phyloP scores from a whole-genome alignment of 495 filamentous ascomycete species.

The Xylaria scruposa region DNA sequence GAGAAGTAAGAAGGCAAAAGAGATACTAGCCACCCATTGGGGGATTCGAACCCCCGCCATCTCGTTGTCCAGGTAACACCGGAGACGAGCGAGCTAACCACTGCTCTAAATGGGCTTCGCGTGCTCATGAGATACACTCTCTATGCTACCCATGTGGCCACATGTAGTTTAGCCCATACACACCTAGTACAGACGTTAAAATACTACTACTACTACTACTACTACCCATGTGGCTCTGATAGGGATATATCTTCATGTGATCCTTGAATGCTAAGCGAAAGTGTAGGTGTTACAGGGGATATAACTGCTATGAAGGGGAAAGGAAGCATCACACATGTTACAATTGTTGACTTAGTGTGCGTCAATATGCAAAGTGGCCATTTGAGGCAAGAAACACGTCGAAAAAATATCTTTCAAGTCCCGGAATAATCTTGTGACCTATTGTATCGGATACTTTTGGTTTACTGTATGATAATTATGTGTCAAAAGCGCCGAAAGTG shows the following conservation, averaged over 20 bases:
- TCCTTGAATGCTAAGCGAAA: neutral
- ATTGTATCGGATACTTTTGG: too few relatives aligned
- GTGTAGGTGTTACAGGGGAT: neutral
- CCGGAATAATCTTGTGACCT: neutral
- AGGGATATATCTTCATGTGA: neutral
- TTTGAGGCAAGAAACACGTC: neutral
- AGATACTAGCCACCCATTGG: conserved; percentile 21
- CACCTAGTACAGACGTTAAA: too few relatives aligned
- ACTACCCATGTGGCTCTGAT: neutral
- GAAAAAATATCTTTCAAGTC: neutral
- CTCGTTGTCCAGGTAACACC: conserved; percentile 26
- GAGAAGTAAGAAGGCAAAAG: neutral
- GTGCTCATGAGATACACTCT: neutral
- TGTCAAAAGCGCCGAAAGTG: too few relatives aligned
- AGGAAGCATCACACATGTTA: neutral
- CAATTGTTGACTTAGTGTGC: neutral
- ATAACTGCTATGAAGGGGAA: neutral
- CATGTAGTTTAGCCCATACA: too few relatives aligned
- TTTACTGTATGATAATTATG: too few relatives aligned
- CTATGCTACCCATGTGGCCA: neutral
- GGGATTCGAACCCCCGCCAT: conserved; percentile 37
- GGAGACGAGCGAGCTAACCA: conserved; percentile 39
- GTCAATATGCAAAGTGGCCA: neutral
- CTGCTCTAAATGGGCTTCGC: conserved; percentile 33
- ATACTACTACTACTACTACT: too few relatives aligned